Percentiles rank a stretch among this genome's conserved stretches.
Evolutionary conservation across 352 stramenopile genomes (phyloP).

Genomic region (Pythium folliculosum): DNA sequence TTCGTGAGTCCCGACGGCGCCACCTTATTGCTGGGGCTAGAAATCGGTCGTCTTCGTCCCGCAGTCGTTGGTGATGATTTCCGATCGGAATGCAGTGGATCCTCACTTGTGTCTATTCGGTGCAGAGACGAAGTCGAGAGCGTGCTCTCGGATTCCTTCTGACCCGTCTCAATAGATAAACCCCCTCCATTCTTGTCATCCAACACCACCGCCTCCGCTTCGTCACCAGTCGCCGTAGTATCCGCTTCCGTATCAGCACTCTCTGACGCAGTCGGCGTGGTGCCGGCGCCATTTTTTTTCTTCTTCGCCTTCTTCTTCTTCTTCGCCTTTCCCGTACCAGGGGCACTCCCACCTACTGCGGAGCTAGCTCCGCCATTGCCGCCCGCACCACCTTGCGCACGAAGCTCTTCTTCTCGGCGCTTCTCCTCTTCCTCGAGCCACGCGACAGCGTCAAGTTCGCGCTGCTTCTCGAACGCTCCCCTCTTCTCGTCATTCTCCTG

Average conservation of each 20-base stretch:
- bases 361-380: background rate
- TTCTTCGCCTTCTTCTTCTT: slow-evolving; percentile 82
- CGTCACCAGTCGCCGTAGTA: slow-evolving; percentile 48
- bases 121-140: background rate
- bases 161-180: background rate
- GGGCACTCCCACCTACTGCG: background rate
- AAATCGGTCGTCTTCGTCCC: background rate
- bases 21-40: background rate
- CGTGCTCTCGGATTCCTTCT: background rate
- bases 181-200: background rate
- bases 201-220: slow-evolving; percentile 24
- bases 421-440: slow-evolving; percentile 38
- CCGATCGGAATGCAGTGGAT: background rate
- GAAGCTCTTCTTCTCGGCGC: slow-evolving; percentile 22
- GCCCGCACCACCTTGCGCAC: slow-evolving; percentile 17
- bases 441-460: slow-evolving; percentile 49
- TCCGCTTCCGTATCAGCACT: slow-evolving; percentile 31
- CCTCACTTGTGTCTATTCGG: slow-evolving; percentile 2
- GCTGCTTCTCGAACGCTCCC: slow-evolving; percentile 37
- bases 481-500: slow-evolving; percentile 56
- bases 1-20: slow-evolving; percentile 5
- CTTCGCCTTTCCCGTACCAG: slow-evolving; percentile 30
- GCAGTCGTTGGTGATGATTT: background rate
- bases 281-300: slow-evolving; percentile 37
- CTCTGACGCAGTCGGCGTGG: slow-evolving; percentile 8